Base-by-base conservation (phyloP, 176 grass and related monocot species). In the Musa itinerans region DNA sequence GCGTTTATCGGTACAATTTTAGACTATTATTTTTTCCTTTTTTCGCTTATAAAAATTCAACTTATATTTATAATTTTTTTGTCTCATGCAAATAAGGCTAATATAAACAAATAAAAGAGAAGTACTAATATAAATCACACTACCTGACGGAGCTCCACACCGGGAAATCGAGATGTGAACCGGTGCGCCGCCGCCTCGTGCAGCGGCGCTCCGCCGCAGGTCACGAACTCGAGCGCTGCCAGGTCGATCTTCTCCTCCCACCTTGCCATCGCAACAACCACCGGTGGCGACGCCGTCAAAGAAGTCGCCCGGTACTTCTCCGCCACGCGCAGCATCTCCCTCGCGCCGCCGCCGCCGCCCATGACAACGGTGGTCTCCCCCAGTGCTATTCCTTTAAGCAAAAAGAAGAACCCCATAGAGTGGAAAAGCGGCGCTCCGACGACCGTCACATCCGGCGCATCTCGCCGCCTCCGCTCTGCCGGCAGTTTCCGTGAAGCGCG, bases 211-310 rank as follows among this genome's bases (percentile, higher is more conserved):
- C 80, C 84, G 11, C 84, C 75, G 29, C 70, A 71, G 22, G 74
- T 15, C 57, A 86, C 79, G 1, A 29, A 11, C 75, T 82, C 59
- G 24, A 86, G 53, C 21, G 74, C 52, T 51, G n/a, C 5, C 51
- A 86, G 34, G 16, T 82, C 75, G 16, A 22, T 2, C 24, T 2
- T 7, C 53, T 34, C 57, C 1, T 56, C 50, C 14, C 26, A 59
- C 52, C 65, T 74, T 52, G 75, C 80, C 80, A 86, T 83, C 11
- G 69, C 75, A 34, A 53, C 69, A 12, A 86, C 84, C 51, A 86
- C 80, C 1, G 80, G 75, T 11, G 80, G 84, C 52, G 80, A 52
- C 5, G 48, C 75, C 2, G 34, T 75, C 75, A 86, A 69, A 22
- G 43, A 1, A 15, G 68, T 79, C 59, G 55, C 84, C 15, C 59